Percentiles rank a stretch among this genome's conserved stretches.
Evolutionary conservation across 2,329 filamentous ascomycete species (phyloP).

Genomic region (Ophiostoma triangulosporum): DNA sequence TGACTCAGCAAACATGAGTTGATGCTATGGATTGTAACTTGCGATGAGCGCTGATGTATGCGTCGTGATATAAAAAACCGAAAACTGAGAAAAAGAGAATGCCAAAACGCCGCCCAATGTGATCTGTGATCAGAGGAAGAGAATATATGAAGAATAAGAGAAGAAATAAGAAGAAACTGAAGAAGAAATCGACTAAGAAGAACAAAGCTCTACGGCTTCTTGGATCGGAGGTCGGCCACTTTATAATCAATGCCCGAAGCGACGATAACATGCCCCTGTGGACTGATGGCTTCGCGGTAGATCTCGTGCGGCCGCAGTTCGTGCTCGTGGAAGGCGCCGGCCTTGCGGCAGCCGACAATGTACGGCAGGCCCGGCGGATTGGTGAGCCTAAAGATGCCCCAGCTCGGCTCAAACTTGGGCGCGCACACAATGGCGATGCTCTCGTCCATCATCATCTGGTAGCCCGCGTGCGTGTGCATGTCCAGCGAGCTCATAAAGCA

Average conservation of each 20-base stretch:
- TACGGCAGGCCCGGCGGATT: conserved; percentile 81
- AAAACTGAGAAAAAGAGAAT: neutral
- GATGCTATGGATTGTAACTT: neutral
- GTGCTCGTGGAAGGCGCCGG: conserved; percentile 73
- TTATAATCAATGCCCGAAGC: conserved; percentile 49
- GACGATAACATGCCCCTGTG: conserved; percentile 56
- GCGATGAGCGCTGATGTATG: neutral
- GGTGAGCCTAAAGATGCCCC: conserved; percentile 85
- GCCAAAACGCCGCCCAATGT: neutral
- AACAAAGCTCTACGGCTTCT: neutral
- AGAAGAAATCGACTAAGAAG: neutral
- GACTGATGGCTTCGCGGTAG: conserved; percentile 60
- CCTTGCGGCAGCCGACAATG: conserved; percentile 66
- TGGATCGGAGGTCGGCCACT: conserved; percentile 36
- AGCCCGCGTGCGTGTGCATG: conserved; percentile 83
- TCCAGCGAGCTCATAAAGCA: conserved; percentile 97
- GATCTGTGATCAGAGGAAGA: neutral
- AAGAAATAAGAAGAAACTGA: neutral
- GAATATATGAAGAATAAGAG: conserved; percentile 22
- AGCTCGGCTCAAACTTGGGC: conserved; percentile 62
- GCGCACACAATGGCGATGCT: conserved; percentile 95
- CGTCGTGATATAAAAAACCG: neutral
- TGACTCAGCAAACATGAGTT: too few species aligned
- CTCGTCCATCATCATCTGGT: conserved; percentile 93
- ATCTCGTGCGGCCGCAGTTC: conserved; percentile 43